Base-by-base conservation (phyloP, 129 eudicot species). In the Chrysanthemum seticuspe region DNA sequence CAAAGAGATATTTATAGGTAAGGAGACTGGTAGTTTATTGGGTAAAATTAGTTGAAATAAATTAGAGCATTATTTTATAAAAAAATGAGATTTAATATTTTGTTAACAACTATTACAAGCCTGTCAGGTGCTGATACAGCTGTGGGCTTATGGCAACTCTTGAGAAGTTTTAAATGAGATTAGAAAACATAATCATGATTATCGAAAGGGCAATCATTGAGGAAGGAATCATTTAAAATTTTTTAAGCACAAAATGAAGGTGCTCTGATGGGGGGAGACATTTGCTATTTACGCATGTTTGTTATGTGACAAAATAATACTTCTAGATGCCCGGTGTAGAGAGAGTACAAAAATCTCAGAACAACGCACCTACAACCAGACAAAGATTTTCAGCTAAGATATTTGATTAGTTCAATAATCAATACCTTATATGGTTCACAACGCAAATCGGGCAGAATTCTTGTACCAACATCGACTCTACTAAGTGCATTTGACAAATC, bases 1-100 rank as follows among this genome's bases (percentile, higher is more conserved):
- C 65, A 72, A 61, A 75, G 72, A 77, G 64, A 77, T 72, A 78
- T 86, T 66, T 86, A 83, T 83, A 86, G 78, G 74, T 72, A 51
- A 59, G 78, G 86, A 66, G 58, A 65, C 36, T 66, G 74, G 74
- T 34, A 56, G 7, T 52, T 65, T 71, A 62, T 70, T 75, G 67
- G 69, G 21, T 77, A 64, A 23, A 5, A 36, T 63, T 54, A 63
- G n/a, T 44, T 78, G 72, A 40, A 54, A 25, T 71, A 63, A 71
- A 78, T n/a, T 78, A 78, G 11, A 63, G 16, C 16, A 63, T 4
- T 63, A 7, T 10, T 61, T 59, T 68, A 63, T 74, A 21, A 53
- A 31, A 31, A 64, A 21, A 11, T 34, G 74, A 27, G 75, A 60
- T 78, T 51, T 57, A 15, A 78, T 72, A 15, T 71, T 44, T 44